A percentile compares a stretch with the other conserved stretches of the same genome.
These are phyloP conservation scores for Phytophthora nicotianae DNA, from an alignment of 352 stramenopile species.

Conservation along the genomic window DNA sequence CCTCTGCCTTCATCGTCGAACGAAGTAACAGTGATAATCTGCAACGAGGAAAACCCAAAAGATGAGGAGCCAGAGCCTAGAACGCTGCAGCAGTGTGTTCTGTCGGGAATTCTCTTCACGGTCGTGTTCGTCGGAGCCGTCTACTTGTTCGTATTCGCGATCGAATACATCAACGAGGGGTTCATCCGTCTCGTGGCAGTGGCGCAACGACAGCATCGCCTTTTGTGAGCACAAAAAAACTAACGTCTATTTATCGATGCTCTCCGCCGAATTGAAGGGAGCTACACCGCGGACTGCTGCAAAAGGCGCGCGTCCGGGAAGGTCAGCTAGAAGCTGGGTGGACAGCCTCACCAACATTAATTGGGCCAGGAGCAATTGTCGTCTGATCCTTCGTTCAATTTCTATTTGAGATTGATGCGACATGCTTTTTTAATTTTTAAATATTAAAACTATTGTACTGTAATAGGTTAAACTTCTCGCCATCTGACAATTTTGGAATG, in stretches of 20 bases:
- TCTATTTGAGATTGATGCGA: too few relatives aligned
- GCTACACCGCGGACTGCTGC: background rate
- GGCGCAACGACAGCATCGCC: conserved; percentile 1
- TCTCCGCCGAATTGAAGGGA: background rate
- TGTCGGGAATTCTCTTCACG: background rate
- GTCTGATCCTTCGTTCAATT: too few relatives aligned
- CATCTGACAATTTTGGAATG: too few relatives aligned
- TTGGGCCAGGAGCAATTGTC: too few relatives aligned
- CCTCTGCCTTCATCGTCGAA: conserved; percentile 5
- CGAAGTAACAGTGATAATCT: conserved; percentile 14
- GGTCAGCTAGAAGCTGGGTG: too few relatives aligned
- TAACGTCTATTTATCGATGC: background rate
- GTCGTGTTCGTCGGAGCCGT: background rate
- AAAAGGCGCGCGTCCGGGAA: too few relatives aligned
- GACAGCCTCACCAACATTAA: too few relatives aligned
- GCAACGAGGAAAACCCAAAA: conserved; percentile 4
- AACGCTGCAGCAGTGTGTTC: conserved; percentile 1
- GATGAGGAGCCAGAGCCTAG: background rate
- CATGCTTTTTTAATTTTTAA: too few relatives aligned
- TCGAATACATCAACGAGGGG: conserved; percentile 16
- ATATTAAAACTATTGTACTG: too few relatives aligned
- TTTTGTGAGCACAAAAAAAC: background rate
- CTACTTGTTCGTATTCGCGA: conserved; percentile 1
- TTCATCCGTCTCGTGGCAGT: conserved; percentile 7
- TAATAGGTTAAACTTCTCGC: too few relatives aligned